Base-by-base conservation (phyloP, 2,329 filamentous ascomycete species). In the Paecilomyces sp. region DNA sequence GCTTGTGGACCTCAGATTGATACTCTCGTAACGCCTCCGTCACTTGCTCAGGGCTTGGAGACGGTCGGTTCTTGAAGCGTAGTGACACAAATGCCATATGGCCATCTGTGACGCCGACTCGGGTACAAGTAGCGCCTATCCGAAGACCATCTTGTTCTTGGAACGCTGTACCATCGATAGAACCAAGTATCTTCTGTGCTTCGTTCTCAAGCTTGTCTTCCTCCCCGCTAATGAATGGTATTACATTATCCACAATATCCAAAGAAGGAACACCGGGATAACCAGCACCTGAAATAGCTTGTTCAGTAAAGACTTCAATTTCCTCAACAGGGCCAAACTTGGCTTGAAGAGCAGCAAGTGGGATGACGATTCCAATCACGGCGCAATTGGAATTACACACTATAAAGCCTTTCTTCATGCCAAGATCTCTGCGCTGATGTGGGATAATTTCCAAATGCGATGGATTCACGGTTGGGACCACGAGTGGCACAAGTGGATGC, bases 321-420 rank as follows among this genome's bases (percentile, higher is more conserved):
- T 83, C 78, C 64, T 84, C 82, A 33, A 88, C 81, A n/a, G 88
- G 87, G 54, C 93, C 94, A 70, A 97, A 96, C 67, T 85, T 87
- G 57, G 88, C 85, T 75, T 96, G 90, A 34, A 97, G 85, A n/a
- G 93, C 93, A 11, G 92, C 92, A 71, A 97, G 93, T 28, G 94
- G 94, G 63, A 96, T 95, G 62, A 97, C 93, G 60, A 97, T 86
- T 54, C 93, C 93, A 69, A 97, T 96, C 70, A 97, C 93, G 59
- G 93, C 93, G 79, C 94, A 99, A 80, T 97, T 97, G 65, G 91
- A 96, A 81, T 97, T 97, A 84, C 93, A 97, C 61, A 97, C 91
- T 36, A 97, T 80, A 80, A 97, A 96, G 25, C 94, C 94, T 77
- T 90, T 92, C 63, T 88, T 80, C 53, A 96, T 82, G 30, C 80